Base-by-base conservation (phyloP, 257 asterid genomes). In the Nicotiana tabacum region DNA sequence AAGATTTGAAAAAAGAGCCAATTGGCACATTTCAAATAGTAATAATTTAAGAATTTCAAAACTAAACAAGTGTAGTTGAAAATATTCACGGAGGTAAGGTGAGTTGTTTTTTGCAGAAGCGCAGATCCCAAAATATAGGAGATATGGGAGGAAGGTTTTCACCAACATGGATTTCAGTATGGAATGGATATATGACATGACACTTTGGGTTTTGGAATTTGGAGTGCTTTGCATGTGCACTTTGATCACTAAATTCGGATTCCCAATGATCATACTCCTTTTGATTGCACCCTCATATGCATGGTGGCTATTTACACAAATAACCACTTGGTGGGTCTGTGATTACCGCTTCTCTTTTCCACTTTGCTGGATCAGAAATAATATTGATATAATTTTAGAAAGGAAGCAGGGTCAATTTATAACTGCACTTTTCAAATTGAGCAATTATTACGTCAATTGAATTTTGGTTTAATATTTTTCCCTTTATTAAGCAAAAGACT, bases 191-290 rank as follows among this genome's bases (percentile, higher is more conserved):
- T 6, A 10, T 60, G 72, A 35, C 60, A 60, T 60, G 72, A 35
- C 60, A 60, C 27, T 61, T 78, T 33, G 77, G 55, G 77, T 68
- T 37, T 21, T 21, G 21, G 21, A 21, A 21, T 21, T 21, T 21
- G 21, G 21, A 21, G 21, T 21, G 21, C 82, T 79, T 79, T 61
- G 39, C 82, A 79, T 79, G 82, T 79, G 82, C 82, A 12, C 60
- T 79, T 74, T 74, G 7, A 74, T 74, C 27, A 48, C 39, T 74
- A 74, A 43, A 24, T 74, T 79, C 37, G 55, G 72, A 39, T 79
- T 79, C 82, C 82, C 82, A 79, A 79, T 61, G 74, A 78, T 78
- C n/a, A 78, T 57, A 78, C 35, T 35, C 39, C 33, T 60, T 57
- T 57, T 60, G 37, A 78, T 78, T 60, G 48, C 32, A 29, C 56